Evolutionary conservation across 2,329 filamentous ascomycete genomes (phyloP), one percentile per base, ranked within the genome.

Genomic region (Claviceps sp.): DNA sequence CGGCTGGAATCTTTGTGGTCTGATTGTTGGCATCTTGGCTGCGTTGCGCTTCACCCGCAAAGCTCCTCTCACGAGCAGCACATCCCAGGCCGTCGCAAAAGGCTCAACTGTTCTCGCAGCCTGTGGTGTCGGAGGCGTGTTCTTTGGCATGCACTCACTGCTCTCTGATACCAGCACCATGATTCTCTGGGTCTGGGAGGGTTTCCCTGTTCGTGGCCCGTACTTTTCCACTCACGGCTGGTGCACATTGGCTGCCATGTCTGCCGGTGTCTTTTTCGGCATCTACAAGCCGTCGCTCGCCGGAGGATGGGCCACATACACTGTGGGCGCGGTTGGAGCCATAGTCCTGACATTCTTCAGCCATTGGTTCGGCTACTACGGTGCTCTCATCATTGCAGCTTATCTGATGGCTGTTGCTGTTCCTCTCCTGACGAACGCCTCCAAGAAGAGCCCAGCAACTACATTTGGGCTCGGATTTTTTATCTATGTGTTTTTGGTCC

Each of bases 111-210:
- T 64, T n/a, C 73, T 95, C 44, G 81, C 89, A 34, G 86, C 83
- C 9, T 69, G 93, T 48, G 89, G 93, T 54, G 68, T 97, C 52
- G 89, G 81, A 24, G 91, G 89, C 34, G 68, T 96, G 7, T 77
- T 96, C 63, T 98, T 98, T 62, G 87, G 79, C 5, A 76, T 97
- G 62, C 93, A 97, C 65, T 96, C 90, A 1, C 74, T 98, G 9
- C 77, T 98, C 11, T 96, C 93, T 0, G 93, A 98, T 65, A 95
- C 90, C 0, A 97, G 93, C 72, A 98, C 93, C 51, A 97, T 98
- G 89, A 96, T 97, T 53, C 77, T 90, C 16, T 98, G 93, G 93
- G 89, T 89, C 2, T 98, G 93, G 93, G 89, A 96, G 60, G 93
- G 93, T 6, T 98, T 87, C 61, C 93, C 93, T 14, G 80, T 97